Evolutionary conservation across 208 protist genomes (phyloP), one percentile per base, ranked within the genome.

Genomic region (Herpetomonas muscarum): DNA sequence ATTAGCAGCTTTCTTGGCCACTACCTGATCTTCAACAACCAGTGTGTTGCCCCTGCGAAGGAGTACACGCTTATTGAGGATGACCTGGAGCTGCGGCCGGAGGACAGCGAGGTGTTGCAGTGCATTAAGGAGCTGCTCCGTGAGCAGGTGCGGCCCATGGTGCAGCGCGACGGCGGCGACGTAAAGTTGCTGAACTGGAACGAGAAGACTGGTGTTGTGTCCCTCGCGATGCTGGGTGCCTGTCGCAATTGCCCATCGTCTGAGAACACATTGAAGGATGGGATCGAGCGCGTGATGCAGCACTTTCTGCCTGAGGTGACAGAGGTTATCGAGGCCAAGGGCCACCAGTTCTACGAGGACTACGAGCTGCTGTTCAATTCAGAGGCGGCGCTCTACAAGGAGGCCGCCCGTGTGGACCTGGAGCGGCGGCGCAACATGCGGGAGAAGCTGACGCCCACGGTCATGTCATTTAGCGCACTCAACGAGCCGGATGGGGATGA

Each of bases 41-140:
- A 46, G 5, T 92, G 84, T 64, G 61, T 93, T 2, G 54, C 90
- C 25, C 79, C 85, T 7, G 79, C 70, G 15, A 66, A 69, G 60
- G 81, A 91, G 75, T 92, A 93, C 74, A 65, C 76, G 12, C 60
- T 93, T 10, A 69, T 96, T 24, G 82, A 90, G 56, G 85, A 96
- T 44, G 91, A 97, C 44, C 74, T 95, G 1, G 65, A 67, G 6
- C 5, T 83, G 21, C 54, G 54, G 28, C 78, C 87, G 44, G 65
- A 59, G 21, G 93, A 97, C 65, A 75, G 76, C 1, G 90, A 96
- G 76, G 82, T 92, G 42, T 30, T 97, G 48, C 87, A 94, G 81
- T 93, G 87, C 65, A 93, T 97, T 50, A 97, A 97, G 76, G 90
- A 97, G 62, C 79, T 97, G n/a, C 55, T 97, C 41, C 76, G 83